Conservation (phyloP, 768 basidiomycete species). For the Mycena alexandri region DNA sequence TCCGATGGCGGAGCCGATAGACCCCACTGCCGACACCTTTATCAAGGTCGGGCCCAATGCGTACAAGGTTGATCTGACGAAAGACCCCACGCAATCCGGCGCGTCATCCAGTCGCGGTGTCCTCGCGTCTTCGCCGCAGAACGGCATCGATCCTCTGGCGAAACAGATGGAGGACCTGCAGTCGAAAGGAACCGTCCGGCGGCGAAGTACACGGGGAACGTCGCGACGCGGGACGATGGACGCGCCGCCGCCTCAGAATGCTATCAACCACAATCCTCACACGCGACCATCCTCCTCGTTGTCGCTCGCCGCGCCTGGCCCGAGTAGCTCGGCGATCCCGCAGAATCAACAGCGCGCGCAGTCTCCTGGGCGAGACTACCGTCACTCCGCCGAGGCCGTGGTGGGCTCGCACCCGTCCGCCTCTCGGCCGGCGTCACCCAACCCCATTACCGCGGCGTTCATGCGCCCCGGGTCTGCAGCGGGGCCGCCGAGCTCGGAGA, state of each 20-base stretch:
- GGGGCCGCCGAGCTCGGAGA: slow-evolving; percentile 59
- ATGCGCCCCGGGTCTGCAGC: slow-evolving; percentile 72
- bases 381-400: slow-evolving; percentile 79
- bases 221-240: slow-evolving; percentile 41
- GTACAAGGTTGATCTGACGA: slow-evolving; percentile 74
- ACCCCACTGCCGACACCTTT: slow-evolving; percentile 73
- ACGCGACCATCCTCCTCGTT: slow-evolving; percentile 37
- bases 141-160: slow-evolving; percentile 71
- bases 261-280: slow-evolving; percentile 29
- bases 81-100: slow-evolving; percentile 70
- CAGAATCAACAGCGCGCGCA: slow-evolving; percentile 29
- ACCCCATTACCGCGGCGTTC: slow-evolving; percentile 72
- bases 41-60: slow-evolving; percentile 78
- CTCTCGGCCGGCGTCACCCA: slow-evolving; percentile 83
- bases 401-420: slow-evolving; percentile 82
- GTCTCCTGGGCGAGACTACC: slow-evolving; percentile 70
- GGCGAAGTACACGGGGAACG: slow-evolving; percentile 53
- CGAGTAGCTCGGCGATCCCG: slow-evolving; percentile 1
- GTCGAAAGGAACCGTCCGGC: slow-evolving; percentile 58
- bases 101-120: slow-evolving; percentile 44
- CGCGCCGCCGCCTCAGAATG: slow-evolving; percentile 1
- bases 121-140: slow-evolving; percentile 47
- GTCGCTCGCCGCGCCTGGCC: slow-evolving; percentile 32
- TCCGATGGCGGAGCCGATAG: slow-evolving; percentile 69
- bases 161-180: slow-evolving; percentile 74